Percentiles rank a stretch among this genome's conserved stretches.
Conservation (phyloP, 129 eudicot species). For the Saposhnikovia divaricata region DNA sequence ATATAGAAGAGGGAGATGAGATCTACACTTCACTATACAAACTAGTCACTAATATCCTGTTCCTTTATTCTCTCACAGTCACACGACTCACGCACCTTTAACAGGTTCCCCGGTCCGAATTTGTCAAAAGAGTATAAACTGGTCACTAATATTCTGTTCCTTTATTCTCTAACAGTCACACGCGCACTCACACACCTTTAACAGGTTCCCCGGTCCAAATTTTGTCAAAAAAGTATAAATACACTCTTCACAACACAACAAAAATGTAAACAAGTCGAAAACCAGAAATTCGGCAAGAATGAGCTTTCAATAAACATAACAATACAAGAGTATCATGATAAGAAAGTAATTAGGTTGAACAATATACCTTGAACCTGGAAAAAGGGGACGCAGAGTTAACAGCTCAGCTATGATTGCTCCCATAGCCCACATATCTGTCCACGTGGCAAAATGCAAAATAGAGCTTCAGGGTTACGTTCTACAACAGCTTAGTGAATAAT, state of each 20-base stretch:
- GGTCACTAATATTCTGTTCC: background rate
- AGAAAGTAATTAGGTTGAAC: background rate
- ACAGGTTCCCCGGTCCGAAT: background rate
- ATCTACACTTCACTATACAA: background rate
- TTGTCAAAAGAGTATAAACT: background rate
- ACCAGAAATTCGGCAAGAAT: background rate
- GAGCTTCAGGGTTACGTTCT: background rate
- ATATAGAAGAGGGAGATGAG: background rate
- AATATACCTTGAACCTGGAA: constrained; percentile 87
- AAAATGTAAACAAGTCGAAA: background rate
- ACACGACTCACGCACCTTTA: background rate
- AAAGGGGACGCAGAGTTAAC: constrained; percentile 81
- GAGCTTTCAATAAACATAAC: background rate
- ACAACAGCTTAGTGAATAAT: background rate
- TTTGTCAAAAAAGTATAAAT: background rate
- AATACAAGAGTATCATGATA: background rate
- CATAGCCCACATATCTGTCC: constrained; percentile 99
- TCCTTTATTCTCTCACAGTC: background rate
- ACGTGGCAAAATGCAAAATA: background rate
- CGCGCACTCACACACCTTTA: background rate
- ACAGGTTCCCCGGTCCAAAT: background rate
- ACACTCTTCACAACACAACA: background rate
- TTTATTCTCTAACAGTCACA: background rate
- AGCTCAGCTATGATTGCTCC: constrained; percentile 96
- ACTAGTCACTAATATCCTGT: background rate